These are phyloP conservation scores for Penicillium canariense DNA, from an alignment of 495 filamentous ascomycete genomes.

Conservation along the genomic window DNA sequence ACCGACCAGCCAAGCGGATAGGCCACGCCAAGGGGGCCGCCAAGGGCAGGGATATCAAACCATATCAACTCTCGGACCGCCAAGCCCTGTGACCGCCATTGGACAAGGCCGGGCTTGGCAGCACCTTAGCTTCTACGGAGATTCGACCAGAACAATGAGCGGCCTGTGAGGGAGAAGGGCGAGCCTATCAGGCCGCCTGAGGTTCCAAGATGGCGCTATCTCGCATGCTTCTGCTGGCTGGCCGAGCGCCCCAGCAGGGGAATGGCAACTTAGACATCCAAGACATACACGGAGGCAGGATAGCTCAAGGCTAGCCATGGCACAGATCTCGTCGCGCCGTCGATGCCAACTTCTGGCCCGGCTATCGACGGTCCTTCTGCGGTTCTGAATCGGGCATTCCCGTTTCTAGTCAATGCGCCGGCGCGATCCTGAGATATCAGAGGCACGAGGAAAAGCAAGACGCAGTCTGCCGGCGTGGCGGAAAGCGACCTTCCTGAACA, in stretches of 20 bases:
- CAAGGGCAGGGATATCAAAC: conserved; percentile 9
- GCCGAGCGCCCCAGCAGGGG: conserved; percentile 1
- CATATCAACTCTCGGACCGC: conserved; percentile 4
- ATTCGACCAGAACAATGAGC: neutral
- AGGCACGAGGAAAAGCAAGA: neutral
- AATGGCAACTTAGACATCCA: neutral
- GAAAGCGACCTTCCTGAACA: conserved; percentile 6
- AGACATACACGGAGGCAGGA: too few relatives aligned
- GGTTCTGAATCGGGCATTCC: neutral
- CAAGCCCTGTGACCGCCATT: conserved; percentile 1
- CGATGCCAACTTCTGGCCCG: conserved; percentile 2
- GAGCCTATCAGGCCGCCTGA: neutral
- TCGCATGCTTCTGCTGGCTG: conserved; percentile 5
- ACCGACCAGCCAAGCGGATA: conserved; percentile 16
- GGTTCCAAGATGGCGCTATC: conserved; percentile 6
- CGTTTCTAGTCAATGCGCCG: conserved; percentile 15
- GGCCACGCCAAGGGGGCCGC: conserved; percentile 2
- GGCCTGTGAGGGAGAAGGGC: neutral
- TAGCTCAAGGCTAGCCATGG: conserved; percentile 2
- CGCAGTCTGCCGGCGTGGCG: neutral
- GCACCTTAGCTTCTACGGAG: conserved; percentile 8
- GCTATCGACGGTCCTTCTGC: conserved; percentile 17
- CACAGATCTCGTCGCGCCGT: neutral
- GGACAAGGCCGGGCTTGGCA: conserved; percentile 9
- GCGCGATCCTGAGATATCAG: neutral